phyloP scores from a whole-genome alignment of 164 flowering plant species.

The Chimonanthus praecox region DNA sequence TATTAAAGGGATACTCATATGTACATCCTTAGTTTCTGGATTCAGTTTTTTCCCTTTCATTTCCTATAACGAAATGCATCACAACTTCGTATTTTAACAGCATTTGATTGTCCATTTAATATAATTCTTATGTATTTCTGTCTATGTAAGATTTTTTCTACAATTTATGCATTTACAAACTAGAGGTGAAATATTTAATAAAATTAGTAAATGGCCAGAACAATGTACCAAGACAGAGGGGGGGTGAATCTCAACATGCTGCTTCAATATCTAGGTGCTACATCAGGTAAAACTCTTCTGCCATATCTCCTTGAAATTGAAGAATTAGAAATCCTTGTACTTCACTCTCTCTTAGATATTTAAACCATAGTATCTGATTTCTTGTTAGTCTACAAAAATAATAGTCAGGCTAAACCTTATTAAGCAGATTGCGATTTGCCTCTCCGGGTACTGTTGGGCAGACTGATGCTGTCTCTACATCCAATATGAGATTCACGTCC shows the following conservation, averaged over 20 bases:
- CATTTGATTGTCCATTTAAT: no score
- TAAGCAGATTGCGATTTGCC: slow-evolving; percentile 45
- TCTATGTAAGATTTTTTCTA: not conserved
- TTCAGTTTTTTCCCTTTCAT: no score
- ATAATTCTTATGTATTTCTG: not conserved
- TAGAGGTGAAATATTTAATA: not conserved
- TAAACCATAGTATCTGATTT: not conserved
- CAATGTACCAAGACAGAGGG: slow-evolving; percentile 33
- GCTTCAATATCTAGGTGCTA: slow-evolving; percentile 28
- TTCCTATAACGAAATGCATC: no score
- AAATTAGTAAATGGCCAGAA: slow-evolving; percentile 38
- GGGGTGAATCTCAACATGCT: slow-evolving; percentile 29
- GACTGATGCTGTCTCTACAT: slow-evolving; percentile 38
- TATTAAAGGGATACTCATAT: not conserved
- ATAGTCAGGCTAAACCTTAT: slow-evolving; percentile 7
- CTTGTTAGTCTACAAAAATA: not conserved
- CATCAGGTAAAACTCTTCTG: slow-evolving; percentile 47
- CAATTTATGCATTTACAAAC: not conserved
- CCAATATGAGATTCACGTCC: slow-evolving; percentile 33
- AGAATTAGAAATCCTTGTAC: not conserved
- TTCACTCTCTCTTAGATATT: not conserved
- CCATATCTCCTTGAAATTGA: not conserved
- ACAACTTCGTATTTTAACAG: no score
- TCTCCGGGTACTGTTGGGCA: slow-evolving; percentile 31
- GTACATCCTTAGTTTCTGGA: not conserved